A percentile compares a stretch with the other conserved stretches of the same genome.
Evolutionary conservation across 2,329 filamentous ascomycete species (phyloP).

Genomic region (Sphaerulina musiva): DNA sequence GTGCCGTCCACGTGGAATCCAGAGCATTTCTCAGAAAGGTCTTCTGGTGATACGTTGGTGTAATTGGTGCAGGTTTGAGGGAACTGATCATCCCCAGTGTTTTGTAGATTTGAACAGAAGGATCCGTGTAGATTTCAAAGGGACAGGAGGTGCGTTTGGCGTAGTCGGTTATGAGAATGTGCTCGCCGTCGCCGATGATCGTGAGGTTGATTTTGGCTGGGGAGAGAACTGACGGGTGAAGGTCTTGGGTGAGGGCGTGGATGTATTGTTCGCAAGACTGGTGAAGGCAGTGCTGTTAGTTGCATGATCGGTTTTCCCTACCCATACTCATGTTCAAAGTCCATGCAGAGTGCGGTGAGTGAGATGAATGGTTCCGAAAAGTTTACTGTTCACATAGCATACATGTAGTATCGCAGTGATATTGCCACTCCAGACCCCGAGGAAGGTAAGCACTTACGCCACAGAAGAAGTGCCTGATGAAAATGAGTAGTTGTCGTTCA

Average conservation of each 20-base stretch:
- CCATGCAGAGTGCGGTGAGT: no score
- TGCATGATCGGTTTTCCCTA: no score
- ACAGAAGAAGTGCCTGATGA: slow-evolving; percentile 39
- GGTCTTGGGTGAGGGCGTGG: slow-evolving; percentile 23
- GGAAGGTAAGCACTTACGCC: slow-evolving; percentile 25
- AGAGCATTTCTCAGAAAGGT: slow-evolving; percentile 21
- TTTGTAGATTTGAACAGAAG: slow-evolving; percentile 27
- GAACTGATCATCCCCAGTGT: slow-evolving; percentile 30
- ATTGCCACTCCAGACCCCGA: background rate
- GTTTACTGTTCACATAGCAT: no score
- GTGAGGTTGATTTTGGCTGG: slow-evolving; percentile 25
- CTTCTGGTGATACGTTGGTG: slow-evolving; percentile 13
- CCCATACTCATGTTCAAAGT: no score
- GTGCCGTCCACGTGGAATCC: slow-evolving; percentile 23
- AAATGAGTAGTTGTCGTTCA: slow-evolving; percentile 31
- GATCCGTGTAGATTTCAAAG: slow-evolving; percentile 33
- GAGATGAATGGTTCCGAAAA: no score
- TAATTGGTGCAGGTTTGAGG: slow-evolving; percentile 13
- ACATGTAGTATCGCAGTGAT: background rate
- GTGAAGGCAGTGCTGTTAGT: no score
- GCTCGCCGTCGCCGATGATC: slow-evolving; percentile 34
- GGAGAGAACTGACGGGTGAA: slow-evolving; percentile 22
- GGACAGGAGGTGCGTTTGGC: slow-evolving; percentile 26
- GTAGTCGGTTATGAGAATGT: slow-evolving; percentile 30
- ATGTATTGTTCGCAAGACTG: slow-evolving; percentile 34